Conservation (phyloP, 768 basidiomycete genomes). For the Auricularia sp. region DNA sequence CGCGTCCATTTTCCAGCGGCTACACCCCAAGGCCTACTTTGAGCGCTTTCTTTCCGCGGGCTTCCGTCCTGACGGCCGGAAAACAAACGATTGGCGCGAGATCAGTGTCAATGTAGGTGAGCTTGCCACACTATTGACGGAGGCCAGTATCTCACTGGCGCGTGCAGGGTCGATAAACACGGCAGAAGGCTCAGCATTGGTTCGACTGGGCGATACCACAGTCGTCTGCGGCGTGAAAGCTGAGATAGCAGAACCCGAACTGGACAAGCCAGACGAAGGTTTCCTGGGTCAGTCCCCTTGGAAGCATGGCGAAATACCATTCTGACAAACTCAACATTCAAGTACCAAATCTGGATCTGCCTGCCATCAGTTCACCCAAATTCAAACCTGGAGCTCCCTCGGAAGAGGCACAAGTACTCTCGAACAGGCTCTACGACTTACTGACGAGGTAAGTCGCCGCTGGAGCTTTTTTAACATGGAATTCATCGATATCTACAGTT, state of each 20-base stretch:
- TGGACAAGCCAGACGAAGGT: slow-evolving; percentile 64
- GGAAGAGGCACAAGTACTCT: slow-evolving; percentile 89
- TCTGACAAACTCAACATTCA: neutral
- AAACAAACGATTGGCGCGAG: slow-evolving; percentile 59
- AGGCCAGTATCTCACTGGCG: no score
- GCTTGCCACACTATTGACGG: neutral
- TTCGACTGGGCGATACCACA: slow-evolving; percentile 86
- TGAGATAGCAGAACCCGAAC: slow-evolving; percentile 84
- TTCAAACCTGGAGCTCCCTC: slow-evolving; percentile 94
- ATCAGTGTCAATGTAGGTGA: slow-evolving; percentile 71
- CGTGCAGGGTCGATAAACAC: slow-evolving; percentile 81
- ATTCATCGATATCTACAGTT: slow-evolving; percentile 31
- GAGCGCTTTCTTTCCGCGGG: slow-evolving; percentile 73
- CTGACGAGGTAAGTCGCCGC: slow-evolving; percentile 51
- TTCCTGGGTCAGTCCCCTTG: slow-evolving; percentile 57
- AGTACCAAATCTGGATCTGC: slow-evolving; percentile 95
- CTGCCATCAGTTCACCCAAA: slow-evolving; percentile 83
- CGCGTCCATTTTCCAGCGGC: slow-evolving; percentile 51
- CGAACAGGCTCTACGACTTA: slow-evolving; percentile 69
- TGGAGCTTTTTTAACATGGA: neutral
- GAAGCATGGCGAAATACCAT: neutral
- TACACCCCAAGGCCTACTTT: slow-evolving; percentile 84
- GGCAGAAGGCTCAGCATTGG: slow-evolving; percentile 85
- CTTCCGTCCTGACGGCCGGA: slow-evolving; percentile 76
- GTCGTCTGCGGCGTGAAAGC: slow-evolving; percentile 94